Base-by-base conservation (phyloP, 2,329 filamentous ascomycete species). In the Blastomyces gilchristii region DNA sequence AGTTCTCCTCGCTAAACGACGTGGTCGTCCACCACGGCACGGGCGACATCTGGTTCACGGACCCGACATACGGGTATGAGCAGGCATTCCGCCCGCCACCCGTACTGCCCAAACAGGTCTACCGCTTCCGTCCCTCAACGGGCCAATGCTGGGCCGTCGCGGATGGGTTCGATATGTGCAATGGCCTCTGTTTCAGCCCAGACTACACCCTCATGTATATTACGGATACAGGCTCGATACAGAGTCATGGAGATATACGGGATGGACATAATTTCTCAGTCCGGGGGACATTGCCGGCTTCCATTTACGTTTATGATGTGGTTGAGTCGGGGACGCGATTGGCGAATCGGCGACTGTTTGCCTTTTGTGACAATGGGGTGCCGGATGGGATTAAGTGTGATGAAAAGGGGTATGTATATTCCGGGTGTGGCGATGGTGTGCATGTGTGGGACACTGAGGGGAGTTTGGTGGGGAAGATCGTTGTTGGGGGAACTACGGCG, bases 391-490 rank as follows among this genome's bases (percentile, higher is more conserved):
- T 83, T 62, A 80, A 82, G 64, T 78, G 78, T 54, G 82, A 85
- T 68, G 74, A 74, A 0, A 68, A 77, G n/a, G 82, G 83, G 8
- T 84, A 84, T 68, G 78, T 85, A 0, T 84, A 82, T 71, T 77
- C 78, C 11, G 81, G 79, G 0, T 81, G 79, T 63, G 81, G 80
- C 0, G 81, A 84, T 67, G 82, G 82, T 0, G 72, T 84, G 25
- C 78, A 83, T 63, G 76, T 84, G 4, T 85, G 81, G 80, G 77
- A 76, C 65, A 69, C 75, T 0, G 74, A 75, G 5, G 82, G 82
- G 0, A 76, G 66, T 8, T 67, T 82, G 43, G 78, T 87, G 68
- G 74, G 80, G 2, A 87, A 87, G 73, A 82, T 87, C 56, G 81
- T 80, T 68, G 71, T 82, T 0, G 79, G 79, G 0, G 74, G 75